Evolutionary conservation across 805 yeast species (phyloP), one percentile per base, ranked within the genome.

Genomic region (Kregervanrija delftensis): DNA sequence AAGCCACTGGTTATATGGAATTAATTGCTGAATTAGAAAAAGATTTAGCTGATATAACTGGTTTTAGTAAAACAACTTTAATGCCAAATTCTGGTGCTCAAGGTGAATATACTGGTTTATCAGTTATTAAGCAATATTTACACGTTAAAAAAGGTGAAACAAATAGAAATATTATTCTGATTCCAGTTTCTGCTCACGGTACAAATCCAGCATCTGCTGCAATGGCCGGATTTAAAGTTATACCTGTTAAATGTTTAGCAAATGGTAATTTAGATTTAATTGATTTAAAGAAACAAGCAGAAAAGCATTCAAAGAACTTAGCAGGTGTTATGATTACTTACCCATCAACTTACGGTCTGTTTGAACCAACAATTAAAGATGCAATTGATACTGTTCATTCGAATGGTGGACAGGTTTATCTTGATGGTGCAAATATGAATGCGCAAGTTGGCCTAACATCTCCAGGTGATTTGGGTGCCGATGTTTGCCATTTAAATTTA

Each of bases 41-140:
- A 33, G 98, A 93, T 65, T 72, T 93, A 53, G 86, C 90, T 45
- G 87, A 85, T 51, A 90, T 93, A 51, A 91, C 99, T 10, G 98
- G 98, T 0, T 88, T 93, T 58, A 86, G 81, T 49, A 91, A 86
- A 35, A 83, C 95, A 15, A 86, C 97, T 2, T 69, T 87, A 48
- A 95, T 88, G 82, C 99, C 99, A 50, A 93, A 93, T 63, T 87
- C 97, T 35, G 99, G 99, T 54, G 98, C 99, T 35, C 96, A 91
- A 66, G 99, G 99, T 65, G 99, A 93, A 67, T 93, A 85, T 67
- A 79, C 98, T 12, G 99, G 99, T 30, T 72, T 93, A 48, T 78
- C 95, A 48, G 88, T 89, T 38, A 91, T 93, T 53, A 76, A 81
- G 54, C 77, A 84, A 34, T 93, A 86, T 62, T 77, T 86, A 54